A percentile compares a stretch with the other conserved stretches of the same genome.
Conservation (phyloP, 2,329 filamentous ascomycete genomes). For the Claviceps humidiphila region DNA sequence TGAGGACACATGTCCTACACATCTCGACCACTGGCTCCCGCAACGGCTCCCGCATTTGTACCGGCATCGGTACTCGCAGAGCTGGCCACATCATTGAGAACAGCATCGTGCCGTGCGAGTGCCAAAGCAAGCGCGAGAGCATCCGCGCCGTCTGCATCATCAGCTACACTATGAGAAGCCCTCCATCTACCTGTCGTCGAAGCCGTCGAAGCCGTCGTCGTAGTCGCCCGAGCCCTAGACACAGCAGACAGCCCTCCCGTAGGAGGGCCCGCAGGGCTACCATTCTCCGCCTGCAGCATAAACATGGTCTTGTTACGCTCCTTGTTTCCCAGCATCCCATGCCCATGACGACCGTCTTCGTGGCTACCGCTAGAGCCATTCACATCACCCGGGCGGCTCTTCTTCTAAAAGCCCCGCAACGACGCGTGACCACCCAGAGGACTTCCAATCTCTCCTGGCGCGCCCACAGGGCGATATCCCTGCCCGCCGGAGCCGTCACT, state of each 20-base stretch:
- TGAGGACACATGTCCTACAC: not conserved
- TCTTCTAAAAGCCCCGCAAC: constrained; percentile 22
- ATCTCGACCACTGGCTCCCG: not conserved
- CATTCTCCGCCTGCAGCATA: not conserved
- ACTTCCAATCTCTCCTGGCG: constrained; percentile 58
- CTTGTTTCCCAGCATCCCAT: no score
- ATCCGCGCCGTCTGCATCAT: not conserved
- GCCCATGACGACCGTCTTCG: not conserved
- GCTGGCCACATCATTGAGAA: no score
- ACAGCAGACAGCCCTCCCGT: no score
- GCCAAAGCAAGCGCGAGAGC: not conserved
- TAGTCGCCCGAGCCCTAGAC: no score
- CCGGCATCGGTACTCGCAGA: not conserved
- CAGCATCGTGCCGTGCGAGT: no score
- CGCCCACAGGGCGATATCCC: constrained; percentile 34
- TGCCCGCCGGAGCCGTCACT: constrained; percentile 27
- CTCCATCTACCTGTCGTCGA: not conserved
- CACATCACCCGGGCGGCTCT: constrained; percentile 4
- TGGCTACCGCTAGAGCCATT: not conserved
- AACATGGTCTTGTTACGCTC: not conserved
- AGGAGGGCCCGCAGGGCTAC: not conserved
- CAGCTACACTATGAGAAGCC: not conserved
- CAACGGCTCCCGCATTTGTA: not conserved
- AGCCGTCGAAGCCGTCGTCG: no score
- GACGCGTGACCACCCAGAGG: constrained; percentile 37